Evolutionary conservation across 1,284 basidiomycete species (phyloP), one percentile per base, ranked within the genome.

Genomic region (Neolentinus lepideus): DNA sequence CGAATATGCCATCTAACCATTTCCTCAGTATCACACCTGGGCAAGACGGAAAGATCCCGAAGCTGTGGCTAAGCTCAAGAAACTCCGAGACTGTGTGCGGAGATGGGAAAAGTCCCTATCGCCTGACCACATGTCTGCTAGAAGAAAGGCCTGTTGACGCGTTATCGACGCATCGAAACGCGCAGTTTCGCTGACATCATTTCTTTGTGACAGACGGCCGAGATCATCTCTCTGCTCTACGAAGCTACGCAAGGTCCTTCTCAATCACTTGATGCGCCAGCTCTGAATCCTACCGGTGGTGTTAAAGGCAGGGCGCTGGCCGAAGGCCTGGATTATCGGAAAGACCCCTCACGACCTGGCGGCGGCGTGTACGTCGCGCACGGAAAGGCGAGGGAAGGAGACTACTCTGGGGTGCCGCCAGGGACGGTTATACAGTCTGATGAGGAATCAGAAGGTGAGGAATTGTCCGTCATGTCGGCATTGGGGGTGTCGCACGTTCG

Each of bases 141-240:
- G 90, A 69, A 82, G 90, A 64, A 94, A 93, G 83, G 89, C 77
- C 61, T 62, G 83, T 79, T 57, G 62, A 64, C 59, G 62, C 53
- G 66, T 58, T 55, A 60, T 57, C 54, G 46, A 55, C 54, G 29
- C 61, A 66, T 58, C 54, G 60, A 61, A 60, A 66, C 65, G 58
- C 62, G 63, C 4, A 8, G 29, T 21, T 43, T 31, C n/a, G 33
- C 59, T 68, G 54, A 71, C 61, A 55, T 58, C 56, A 25, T 26
- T 43, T 31, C 4, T 57, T 64, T 16, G 61, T 59, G 55, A 74
- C 70, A 98, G 86, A 96, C 94, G 1, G 87, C 90, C 24, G 94
- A 94, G 71, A 93, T 96, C 58, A 95, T 97, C 64, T 82, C 88
- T 24, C 77, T 98, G 21, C 78, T 98, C 24, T 96, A 93, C 70